phyloP scores from a whole-genome alignment of 2,329 filamentous ascomycete species.

The Pseudogymnoascus sp. region DNA sequence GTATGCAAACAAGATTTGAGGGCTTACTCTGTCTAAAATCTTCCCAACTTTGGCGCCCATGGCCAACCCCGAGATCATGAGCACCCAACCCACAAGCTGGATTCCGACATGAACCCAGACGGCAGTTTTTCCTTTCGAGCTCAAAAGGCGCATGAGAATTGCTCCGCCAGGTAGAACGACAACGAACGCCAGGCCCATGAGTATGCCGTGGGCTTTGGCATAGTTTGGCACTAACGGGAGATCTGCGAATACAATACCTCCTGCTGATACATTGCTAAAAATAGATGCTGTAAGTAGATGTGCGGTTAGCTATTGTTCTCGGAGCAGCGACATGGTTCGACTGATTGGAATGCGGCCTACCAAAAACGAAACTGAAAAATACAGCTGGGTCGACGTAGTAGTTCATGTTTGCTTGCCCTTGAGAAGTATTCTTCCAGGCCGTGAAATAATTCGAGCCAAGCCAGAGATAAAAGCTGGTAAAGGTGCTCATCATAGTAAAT shows the following conservation, averaged over 20 bases:
- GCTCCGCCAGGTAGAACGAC: slow-evolving; percentile 53
- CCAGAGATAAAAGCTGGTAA: not conserved
- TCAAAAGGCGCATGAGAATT: slow-evolving; percentile 51
- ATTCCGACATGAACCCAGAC: slow-evolving; percentile 44
- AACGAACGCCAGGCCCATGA: slow-evolving; percentile 54
- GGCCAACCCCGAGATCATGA: slow-evolving; percentile 54
- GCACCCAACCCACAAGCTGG: slow-evolving; percentile 46
- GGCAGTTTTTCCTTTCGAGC: slow-evolving; percentile 30
- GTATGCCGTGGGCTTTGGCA: slow-evolving; percentile 43
- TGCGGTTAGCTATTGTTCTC: not conserved
- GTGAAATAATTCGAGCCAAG: not conserved
- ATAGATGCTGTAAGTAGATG: not conserved
- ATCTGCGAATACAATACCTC: not conserved
- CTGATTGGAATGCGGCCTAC: not conserved
- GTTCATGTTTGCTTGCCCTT: not conserved
- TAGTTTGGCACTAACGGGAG: slow-evolving; percentile 2
- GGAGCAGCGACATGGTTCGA: not conserved
- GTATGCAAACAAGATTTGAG: slow-evolving; percentile 10
- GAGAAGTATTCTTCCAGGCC: not conserved
- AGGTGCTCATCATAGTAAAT: not conserved
- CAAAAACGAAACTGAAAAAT: not conserved
- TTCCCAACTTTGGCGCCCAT: slow-evolving; percentile 44
- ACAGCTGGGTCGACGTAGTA: not conserved
- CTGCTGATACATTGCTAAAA: not conserved
- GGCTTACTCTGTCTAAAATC: slow-evolving; percentile 37